Evolutionary conservation across 2,329 filamentous ascomycete species (phyloP), one percentile per base, ranked within the genome.

Genomic region (Lasiodiplodia sp.): DNA sequence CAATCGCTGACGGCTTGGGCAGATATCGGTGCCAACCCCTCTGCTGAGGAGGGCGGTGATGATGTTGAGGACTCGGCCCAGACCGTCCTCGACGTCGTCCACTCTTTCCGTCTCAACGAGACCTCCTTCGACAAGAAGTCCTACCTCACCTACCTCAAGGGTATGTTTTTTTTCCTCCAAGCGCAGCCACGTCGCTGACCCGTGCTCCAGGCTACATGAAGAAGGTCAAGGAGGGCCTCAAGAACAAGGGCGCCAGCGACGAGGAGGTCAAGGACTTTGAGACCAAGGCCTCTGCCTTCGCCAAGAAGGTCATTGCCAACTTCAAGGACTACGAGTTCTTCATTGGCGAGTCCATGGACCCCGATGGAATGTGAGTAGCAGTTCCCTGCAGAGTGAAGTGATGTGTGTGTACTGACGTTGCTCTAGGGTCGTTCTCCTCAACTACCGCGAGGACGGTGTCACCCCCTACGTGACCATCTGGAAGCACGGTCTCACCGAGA

Each of bases 321-420:
- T 97, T 97, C 88, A 94, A 97, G 86, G 93, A 98, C 86, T 97
- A 91, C 82, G 95, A 98, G 82, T 95, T 97, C 84, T 92, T 92
- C 84, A 93, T 92, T 76, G 94, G 95, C 85, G 91, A 96, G 87
- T 91, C 89, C 76, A 96, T 97, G 93, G 89, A 96, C 84, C 90
- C 92, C 76, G 92, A 97, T 78, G 94, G 91, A 86, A 97, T 97
- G 96, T 96, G 86, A 78, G 92, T 88, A 3, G 21, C 14, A 62
- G 28, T 10, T 69, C 31, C 40, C 38, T 4, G 8, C 14, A 6
- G 12, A n/a, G 16, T 7, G 2, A 28, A 5, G 25, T 18, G 56
- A 25, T 21, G 38, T n/a, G 38, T n/a, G 18, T 3, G 23, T 14
- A 31, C 31, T 55, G 25, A 66, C 66, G 14, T 38, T 38, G 12